Percentiles rank a stretch among this genome's conserved stretches.
Conservation (phyloP, 306 rosid genomes). For the Trifolium dubium region DNA sequence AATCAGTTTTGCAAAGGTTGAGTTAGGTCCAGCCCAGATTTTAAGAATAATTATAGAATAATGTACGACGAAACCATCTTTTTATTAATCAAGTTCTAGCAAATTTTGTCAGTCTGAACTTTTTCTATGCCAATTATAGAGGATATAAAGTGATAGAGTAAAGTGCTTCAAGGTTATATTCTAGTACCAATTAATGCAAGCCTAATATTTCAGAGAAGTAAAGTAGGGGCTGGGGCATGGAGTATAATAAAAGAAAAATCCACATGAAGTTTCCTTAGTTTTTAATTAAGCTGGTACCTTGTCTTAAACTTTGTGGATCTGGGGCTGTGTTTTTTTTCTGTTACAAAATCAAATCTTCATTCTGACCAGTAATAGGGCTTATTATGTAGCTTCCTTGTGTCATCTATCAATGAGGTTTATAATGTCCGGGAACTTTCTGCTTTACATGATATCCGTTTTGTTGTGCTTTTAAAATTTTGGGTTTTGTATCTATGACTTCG, state of each 20-base stretch:
- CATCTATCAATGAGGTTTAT: constrained; percentile 13
- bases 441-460: constrained; percentile 25
- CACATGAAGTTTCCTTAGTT: no score
- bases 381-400: constrained; percentile 7
- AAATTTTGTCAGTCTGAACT: not conserved
- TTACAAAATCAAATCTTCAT: no score
- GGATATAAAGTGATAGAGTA: not conserved
- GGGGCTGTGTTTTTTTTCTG: no score
- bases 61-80: not conserved
- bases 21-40: not conserved
- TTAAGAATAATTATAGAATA: not conserved
- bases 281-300: no score
- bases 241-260: no score
- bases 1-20: not conserved
- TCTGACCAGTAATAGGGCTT: no score
- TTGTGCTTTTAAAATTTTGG: constrained; percentile 34
- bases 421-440: constrained; percentile 23
- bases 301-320: no score
- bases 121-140: not conserved
- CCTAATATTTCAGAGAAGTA: not conserved
- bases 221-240: no score
- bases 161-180: not conserved
- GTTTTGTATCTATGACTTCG: constrained; percentile 37
- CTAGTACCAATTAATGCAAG: not conserved
- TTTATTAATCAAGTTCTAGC: not conserved